Evolutionary conservation across 768 basidiomycete genomes (phyloP), one percentile per base, ranked within the genome.

Genomic region (Candolleomyces aberdarensis): DNA sequence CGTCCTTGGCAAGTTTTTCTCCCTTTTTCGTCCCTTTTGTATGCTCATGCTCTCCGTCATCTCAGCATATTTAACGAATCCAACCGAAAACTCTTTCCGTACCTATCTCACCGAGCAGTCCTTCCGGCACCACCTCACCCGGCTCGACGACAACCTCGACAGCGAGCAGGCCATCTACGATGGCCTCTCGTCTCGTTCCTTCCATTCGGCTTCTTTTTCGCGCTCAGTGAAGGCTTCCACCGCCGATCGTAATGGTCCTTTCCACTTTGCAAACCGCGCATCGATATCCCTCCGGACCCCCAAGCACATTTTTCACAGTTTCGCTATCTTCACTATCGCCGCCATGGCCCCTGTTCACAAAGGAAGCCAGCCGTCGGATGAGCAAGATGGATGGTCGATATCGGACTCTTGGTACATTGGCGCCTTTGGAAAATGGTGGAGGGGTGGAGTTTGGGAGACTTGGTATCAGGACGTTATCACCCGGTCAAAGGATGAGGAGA

Each of bases 81-180:
- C 96, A 22, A 87, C 89, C 59, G 95, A 98, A 75, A 87, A 87
- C 51, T 94, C 94, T 7, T 98, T 99, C 75, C 87, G 96, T 56
- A 82, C 94, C 19, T 96, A 93, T 76, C 87, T 98, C 66, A 98
- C 96, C n/a, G 95, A 97, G 70, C 92, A 92, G 70, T 96, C 94
- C 26, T 98, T 99, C 73, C 92, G 96, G 56, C 91, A 92, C 58
- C 95, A 98, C 73, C 84, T 98, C 62, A 92, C 86, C 62, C 88
- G 88, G 58, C 84, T 97, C 67, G 89, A 95, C 66, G 88, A 88
- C 67, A 78, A 76, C 51, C 70, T 76, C 60, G 83, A 86, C 57
- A 87, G 88, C 59, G 75, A 82, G 59, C 78, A 83, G 60, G 70
- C 70, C 57, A 66, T 61, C 66, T 65, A 55, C 63, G 70, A 46